Percentiles rank a stretch among this genome's conserved stretches.
Evolutionary conservation across 768 basidiomycete species (phyloP).

Genomic region (Tulasnella sp.): DNA sequence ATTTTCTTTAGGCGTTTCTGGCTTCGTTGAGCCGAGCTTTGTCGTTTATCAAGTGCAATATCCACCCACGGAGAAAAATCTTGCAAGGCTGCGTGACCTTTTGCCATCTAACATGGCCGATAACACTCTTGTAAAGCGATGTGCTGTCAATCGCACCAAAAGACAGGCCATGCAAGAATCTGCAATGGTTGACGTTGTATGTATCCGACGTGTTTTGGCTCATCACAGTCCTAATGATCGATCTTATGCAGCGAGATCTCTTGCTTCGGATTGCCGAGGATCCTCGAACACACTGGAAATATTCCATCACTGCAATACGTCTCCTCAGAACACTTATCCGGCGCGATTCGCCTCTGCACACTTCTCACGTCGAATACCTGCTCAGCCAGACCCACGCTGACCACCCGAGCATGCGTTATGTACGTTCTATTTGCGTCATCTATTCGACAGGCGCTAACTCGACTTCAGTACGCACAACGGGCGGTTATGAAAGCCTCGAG

Average conservation of each 20-base stretch:
- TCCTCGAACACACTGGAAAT: conserved; percentile 71
- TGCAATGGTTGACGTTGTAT: conserved; percentile 38
- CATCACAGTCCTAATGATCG: conserved; percentile 35
- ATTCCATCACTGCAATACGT: conserved; percentile 64
- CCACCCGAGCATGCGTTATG: conserved; percentile 55
- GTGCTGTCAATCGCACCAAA: background rate
- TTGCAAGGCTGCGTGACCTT: conserved; percentile 1
- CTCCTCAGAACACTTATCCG: conserved; percentile 66
- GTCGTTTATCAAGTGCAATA: conserved; percentile 12
- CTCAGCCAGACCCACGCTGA: conserved; percentile 58
- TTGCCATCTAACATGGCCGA: background rate
- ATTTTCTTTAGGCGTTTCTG: conserved; percentile 48
- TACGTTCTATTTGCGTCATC: conserved; percentile 6
- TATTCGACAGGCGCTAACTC: background rate
- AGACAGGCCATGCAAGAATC: background rate
- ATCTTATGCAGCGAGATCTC: conserved; percentile 40
- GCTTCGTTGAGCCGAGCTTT: conserved; percentile 54
- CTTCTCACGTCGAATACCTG: conserved; percentile 54
- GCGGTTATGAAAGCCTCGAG: conserved; percentile 73
- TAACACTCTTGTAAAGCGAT: conserved; percentile 6
- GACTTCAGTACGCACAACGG: conserved; percentile 59
- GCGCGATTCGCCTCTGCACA: conserved; percentile 54
- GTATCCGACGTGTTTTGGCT: conserved; percentile 43
- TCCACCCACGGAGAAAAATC: background rate
- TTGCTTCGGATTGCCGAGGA: conserved; percentile 59